A percentile compares a stretch with the other conserved stretches of the same genome.
Evolutionary conservation across 2,329 filamentous ascomycete species (phyloP).

Genomic region (Arthrobotrys sinensis): DNA sequence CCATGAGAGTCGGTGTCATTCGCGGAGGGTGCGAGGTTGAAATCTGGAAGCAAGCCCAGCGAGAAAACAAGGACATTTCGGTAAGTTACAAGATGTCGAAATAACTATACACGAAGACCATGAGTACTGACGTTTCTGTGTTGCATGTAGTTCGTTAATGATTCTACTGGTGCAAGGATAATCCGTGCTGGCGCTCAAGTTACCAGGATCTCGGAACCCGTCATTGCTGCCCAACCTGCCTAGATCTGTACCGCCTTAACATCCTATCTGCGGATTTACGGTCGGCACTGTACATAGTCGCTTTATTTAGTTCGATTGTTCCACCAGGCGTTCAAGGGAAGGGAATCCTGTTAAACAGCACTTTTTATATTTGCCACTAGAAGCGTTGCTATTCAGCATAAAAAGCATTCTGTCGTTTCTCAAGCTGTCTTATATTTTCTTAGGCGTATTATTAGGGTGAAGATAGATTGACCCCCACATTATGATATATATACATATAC

Average conservation of each 20-base stretch:
- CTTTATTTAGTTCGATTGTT: conserved; percentile 24
- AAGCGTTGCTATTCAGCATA: conserved; percentile 18
- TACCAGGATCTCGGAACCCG: conserved; percentile 84
- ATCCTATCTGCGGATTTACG: conserved; percentile 9
- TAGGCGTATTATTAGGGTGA: not conserved
- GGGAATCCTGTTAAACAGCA: conserved; percentile 12
- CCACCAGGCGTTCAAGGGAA: conserved; percentile 31
- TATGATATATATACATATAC: conserved; percentile 1
- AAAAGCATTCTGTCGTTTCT: conserved; percentile 12
- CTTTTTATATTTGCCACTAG: conserved; percentile 14
- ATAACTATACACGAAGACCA: not conserved
- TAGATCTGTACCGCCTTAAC: conserved; percentile 66
- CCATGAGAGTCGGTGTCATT: conserved; percentile 89
- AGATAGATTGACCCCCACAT: not conserved
- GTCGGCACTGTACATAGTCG: conserved; percentile 42
- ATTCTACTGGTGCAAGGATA: conserved; percentile 84
- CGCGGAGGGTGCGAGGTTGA: conserved; percentile 90
- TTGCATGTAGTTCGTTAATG: conserved; percentile 77
- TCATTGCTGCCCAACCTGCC: conserved; percentile 86
- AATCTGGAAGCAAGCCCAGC: conserved; percentile 90
- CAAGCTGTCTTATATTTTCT: conserved; percentile 2
- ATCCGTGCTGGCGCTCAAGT: conserved; percentile 88
- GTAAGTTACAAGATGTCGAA: not conserved
- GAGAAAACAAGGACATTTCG: conserved; percentile 83
- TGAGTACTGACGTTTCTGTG: not conserved